These are phyloP conservation scores for Collybia mongolica DNA, from an alignment of 768 basidiomycete species.

Conservation along the genomic window DNA sequence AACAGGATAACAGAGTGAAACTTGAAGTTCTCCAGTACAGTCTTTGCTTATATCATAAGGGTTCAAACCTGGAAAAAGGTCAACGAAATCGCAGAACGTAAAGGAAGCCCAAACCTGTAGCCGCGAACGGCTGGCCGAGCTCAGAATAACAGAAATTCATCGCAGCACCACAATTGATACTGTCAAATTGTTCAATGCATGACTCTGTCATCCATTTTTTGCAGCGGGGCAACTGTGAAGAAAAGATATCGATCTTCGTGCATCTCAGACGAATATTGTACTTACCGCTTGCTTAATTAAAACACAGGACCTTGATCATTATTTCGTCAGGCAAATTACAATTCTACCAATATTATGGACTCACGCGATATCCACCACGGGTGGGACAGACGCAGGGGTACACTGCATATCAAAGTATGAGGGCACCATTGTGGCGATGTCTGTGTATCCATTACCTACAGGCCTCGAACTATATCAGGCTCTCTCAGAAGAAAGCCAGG, in stretches of 20 bases:
- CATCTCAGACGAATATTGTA: not conserved
- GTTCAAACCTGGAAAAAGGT: constrained; percentile 36
- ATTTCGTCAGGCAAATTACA: constrained; percentile 31
- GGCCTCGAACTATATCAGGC: too few species aligned
- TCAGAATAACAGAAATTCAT: constrained; percentile 56
- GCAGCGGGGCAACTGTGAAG: constrained; percentile 61
- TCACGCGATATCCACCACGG: constrained; percentile 46
- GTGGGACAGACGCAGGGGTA: constrained; percentile 45
- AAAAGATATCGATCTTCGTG: too few species aligned
- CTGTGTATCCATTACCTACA: constrained; percentile 63
- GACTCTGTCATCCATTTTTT: constrained; percentile 48
- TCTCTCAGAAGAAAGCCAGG: not conserved
- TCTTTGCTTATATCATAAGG: constrained; percentile 69
- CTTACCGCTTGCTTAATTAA: constrained; percentile 53
- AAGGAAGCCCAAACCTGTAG: constrained; percentile 31
- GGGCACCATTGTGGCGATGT: constrained; percentile 42
- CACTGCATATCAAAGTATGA: constrained; percentile 54
- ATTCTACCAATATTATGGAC: constrained; percentile 32
- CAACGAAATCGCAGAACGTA: not conserved
- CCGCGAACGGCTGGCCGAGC: constrained; percentile 40
- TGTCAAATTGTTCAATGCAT: constrained; percentile 66
- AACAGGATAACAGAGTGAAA: constrained; percentile 59
- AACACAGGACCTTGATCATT: constrained; percentile 43
- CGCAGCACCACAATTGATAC: constrained; percentile 63
- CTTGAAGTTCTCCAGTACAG: constrained; percentile 48